Base-by-base conservation (phyloP, 768 basidiomycete genomes). In the Lactifluus hygrophoroides region DNA sequence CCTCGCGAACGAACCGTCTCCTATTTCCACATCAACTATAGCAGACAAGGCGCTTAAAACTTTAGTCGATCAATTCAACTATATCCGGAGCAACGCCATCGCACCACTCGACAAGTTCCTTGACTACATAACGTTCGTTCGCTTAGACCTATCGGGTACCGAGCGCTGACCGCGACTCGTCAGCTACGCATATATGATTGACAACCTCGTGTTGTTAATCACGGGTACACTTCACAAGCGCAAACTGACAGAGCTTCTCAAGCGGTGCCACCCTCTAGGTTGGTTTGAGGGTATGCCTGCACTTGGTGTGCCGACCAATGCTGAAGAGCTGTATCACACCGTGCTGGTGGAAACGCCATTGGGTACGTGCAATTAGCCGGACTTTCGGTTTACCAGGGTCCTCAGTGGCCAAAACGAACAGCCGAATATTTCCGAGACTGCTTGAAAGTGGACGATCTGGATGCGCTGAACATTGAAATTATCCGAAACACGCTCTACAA, bases 401-500 rank as follows among this genome's bases (percentile, higher is more conserved):
- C 52, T 59, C 46, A 45, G n/a, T 16, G 2, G 21, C 32, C 35
- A 4, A 51, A 19, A 8, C 7, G 58, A 13, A 56, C 54, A 82
- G 96, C 96, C 2, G 92, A 93, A 8, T 99, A 98, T 76, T 99
- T 99, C 80, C 86, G 90, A 25, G 88, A 92, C 66, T 97, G 94
- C 69, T 80, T 98, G 25, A 88, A 94, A 35, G 95, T 96, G 17
- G 84, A 89, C 44, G 96, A 99, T 70, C 82, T 99, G 47, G 96
- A 99, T 70, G 96, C 97, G 70, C 84, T 98, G 57, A 97, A 99
- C 77, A 98, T 99, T 68, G 96, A 99, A 76, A 96, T 99, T 74
- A 94, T 99, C 73, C 91, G 96, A 44, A 98, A 98, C 75, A 94
- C 95, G 1, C 88, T 99, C 35, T 98, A 98, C 81, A 97, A 96